These are phyloP conservation scores for Insectozyma bohioensis DNA, from an alignment of 1,139 yeast species.

Conservation along the genomic window DNA sequence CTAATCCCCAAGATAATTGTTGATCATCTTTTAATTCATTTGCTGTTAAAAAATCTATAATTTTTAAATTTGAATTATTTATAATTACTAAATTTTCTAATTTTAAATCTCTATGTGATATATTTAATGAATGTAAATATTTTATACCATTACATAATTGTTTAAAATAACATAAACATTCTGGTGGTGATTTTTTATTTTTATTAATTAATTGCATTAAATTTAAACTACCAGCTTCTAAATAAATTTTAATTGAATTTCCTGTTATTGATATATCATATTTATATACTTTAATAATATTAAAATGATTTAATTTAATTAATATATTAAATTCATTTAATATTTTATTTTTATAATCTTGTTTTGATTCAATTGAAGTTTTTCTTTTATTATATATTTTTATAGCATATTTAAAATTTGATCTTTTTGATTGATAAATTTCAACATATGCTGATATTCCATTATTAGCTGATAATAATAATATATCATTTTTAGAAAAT, in stretches of 20 bases:
- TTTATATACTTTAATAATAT: conserved; percentile 31
- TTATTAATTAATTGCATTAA: conserved; percentile 18
- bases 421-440: conserved; percentile 23
- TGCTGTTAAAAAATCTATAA: conserved; percentile 42
- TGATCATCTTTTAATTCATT: conserved; percentile 11
- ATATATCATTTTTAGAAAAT: conserved; percentile 12
- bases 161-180: conserved; percentile 32
- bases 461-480: conserved; percentile 10
- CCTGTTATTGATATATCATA: conserved; percentile 23
- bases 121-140: conserved; percentile 30
- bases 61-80: conserved; percentile 25
- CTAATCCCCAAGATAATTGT: conserved; percentile 40
- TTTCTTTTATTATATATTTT: conserved; percentile 38
- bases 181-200: conserved; percentile 12
- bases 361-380: conserved; percentile 21
- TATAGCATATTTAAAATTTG: conserved; percentile 30
- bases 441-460: conserved; percentile 48
- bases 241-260: conserved; percentile 21
- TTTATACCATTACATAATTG: conserved; percentile 32
- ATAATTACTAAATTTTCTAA: conserved; percentile 38
- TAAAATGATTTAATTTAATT: conserved; percentile 27
- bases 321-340: conserved; percentile 38
- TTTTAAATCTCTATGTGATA: conserved; percentile 46
- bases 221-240: conserved; percentile 36
- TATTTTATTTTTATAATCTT: conserved; percentile 23